Conservation (phyloP, 345 rosid genomes). For the Arabis hirsuta region DNA sequence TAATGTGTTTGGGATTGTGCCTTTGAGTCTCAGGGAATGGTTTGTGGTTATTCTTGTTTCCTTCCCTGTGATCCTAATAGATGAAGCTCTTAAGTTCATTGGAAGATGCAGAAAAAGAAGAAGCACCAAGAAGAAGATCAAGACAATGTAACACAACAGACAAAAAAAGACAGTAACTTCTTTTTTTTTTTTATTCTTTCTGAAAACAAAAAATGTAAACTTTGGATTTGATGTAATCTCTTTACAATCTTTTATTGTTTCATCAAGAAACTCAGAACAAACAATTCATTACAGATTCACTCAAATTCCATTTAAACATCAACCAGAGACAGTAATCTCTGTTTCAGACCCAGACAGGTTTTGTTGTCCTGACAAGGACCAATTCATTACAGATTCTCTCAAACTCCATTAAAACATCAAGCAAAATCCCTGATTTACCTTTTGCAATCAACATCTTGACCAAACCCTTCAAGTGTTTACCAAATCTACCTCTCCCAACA, state of each 20-base stretch:
- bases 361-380: conserved; percentile 36
- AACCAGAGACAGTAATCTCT: no score
- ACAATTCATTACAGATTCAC: not conserved
- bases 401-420: conserved; percentile 66
- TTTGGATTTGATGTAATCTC: conserved; percentile 7
- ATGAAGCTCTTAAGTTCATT: conserved; percentile 71
- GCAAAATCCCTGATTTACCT: conserved; percentile 43
- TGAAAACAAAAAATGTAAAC: conserved; percentile 7
- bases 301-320: no score
- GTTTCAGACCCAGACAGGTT: conserved; percentile 43
- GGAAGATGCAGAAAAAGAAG: conserved; percentile 56
- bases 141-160: conserved; percentile 32
- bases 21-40: conserved; percentile 81
- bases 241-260: not conserved
- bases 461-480: conserved; percentile 53
- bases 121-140: conserved; percentile 42
- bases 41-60: conserved; percentile 73
- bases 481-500: conserved; percentile 47
- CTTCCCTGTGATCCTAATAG: conserved; percentile 79
- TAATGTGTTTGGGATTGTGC: conserved; percentile 73
- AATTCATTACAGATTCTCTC: conserved; percentile 60
- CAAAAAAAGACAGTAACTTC: conserved; percentile 12
- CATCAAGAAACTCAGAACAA: conserved; percentile 27
- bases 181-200: conserved; percentile 24
- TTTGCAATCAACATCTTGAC: conserved; percentile 56